These are phyloP conservation scores for Fusarium armeniacum DNA, from an alignment of 2,329 filamentous ascomycete genomes.

Conservation along the genomic window DNA sequence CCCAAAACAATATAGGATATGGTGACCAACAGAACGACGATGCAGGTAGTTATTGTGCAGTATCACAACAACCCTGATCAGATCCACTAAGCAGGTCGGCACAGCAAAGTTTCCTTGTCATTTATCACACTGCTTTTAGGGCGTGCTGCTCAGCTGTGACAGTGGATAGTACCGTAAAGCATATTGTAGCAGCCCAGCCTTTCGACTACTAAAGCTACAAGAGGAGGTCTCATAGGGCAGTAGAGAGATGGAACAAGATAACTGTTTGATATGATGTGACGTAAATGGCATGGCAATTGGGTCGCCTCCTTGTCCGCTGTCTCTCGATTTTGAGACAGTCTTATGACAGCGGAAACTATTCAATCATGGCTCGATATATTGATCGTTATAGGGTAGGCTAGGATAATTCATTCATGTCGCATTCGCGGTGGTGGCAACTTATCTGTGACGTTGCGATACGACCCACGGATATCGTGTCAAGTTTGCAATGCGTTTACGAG, in stretches of 20 bases:
- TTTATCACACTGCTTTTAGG: constrained; percentile 13
- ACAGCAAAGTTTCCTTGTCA: constrained; percentile 31
- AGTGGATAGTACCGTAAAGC: constrained; percentile 5
- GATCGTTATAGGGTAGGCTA: constrained; percentile 31
- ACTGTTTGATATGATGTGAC: constrained; percentile 22
- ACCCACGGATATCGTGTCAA: neutral
- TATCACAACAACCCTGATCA: neutral
- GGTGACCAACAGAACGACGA: constrained; percentile 2
- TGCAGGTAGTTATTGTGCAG: neutral
- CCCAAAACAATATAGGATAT: neutral
- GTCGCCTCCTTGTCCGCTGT: constrained; percentile 12
- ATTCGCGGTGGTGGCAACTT: neutral
- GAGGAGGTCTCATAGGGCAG: constrained; percentile 11
- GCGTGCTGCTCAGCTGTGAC: constrained; percentile 2
- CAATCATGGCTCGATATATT: neutral
- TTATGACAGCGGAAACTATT: neutral
- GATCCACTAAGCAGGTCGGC: constrained; percentile 9
- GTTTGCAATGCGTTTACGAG: neutral
- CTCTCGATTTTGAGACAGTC: constrained; percentile 14
- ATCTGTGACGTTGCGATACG: neutral
- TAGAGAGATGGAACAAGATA: constrained; percentile 11
- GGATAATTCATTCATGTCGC: neutral
- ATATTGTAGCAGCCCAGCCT: neutral
- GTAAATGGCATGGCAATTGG: constrained; percentile 30
- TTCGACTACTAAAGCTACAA: constrained; percentile 1